Evolutionary conservation across 1,284 basidiomycete species (phyloP).

Genomic region (Trichosporon sp.): DNA sequence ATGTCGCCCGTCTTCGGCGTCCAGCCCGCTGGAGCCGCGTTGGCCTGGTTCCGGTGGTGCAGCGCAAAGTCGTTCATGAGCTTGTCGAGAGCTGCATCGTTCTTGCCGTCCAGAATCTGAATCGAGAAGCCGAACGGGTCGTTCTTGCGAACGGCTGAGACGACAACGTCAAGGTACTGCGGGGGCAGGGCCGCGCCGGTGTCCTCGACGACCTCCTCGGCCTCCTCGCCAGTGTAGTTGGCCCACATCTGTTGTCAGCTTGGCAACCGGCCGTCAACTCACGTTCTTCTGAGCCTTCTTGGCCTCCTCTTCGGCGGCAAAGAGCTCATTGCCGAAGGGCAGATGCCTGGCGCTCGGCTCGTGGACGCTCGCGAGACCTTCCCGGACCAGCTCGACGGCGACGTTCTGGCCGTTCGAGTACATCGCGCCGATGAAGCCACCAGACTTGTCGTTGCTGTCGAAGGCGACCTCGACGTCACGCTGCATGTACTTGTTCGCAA

Average conservation of each 20-base stretch:
- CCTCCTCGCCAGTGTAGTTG: slow-evolving; percentile 66
- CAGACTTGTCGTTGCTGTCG: slow-evolving; percentile 84
- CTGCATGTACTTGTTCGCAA: slow-evolving; percentile 79
- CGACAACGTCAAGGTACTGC: slow-evolving; percentile 84
- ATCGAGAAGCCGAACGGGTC: slow-evolving; percentile 81
- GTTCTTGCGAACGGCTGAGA: slow-evolving; percentile 78
- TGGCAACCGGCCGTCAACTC: slow-evolving; percentile 28
- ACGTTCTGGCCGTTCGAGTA: slow-evolving; percentile 75
- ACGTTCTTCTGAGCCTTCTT: slow-evolving; percentile 73
- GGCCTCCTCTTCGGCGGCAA: slow-evolving; percentile 77
- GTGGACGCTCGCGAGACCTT: slow-evolving; percentile 73
- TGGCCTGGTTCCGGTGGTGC: slow-evolving; percentile 64
- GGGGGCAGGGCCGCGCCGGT: slow-evolving; percentile 60
- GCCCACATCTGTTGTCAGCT: slow-evolving; percentile 64
- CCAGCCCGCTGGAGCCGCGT: slow-evolving; percentile 58
- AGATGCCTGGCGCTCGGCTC: slow-evolving; percentile 77
- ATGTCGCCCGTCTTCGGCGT: slow-evolving; percentile 76
- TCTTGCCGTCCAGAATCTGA: slow-evolving; percentile 76
- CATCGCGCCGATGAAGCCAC: slow-evolving; percentile 88
- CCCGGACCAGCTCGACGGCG: slow-evolving; percentile 73
- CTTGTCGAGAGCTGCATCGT: slow-evolving; percentile 81
- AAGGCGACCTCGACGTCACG: slow-evolving; percentile 91
- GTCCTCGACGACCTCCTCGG: slow-evolving; percentile 45
- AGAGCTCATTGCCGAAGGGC: slow-evolving; percentile 69
- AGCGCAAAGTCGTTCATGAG: slow-evolving; percentile 89